Base-by-base conservation (phyloP, 441 rosid species). In the Croton laevigatus region DNA sequence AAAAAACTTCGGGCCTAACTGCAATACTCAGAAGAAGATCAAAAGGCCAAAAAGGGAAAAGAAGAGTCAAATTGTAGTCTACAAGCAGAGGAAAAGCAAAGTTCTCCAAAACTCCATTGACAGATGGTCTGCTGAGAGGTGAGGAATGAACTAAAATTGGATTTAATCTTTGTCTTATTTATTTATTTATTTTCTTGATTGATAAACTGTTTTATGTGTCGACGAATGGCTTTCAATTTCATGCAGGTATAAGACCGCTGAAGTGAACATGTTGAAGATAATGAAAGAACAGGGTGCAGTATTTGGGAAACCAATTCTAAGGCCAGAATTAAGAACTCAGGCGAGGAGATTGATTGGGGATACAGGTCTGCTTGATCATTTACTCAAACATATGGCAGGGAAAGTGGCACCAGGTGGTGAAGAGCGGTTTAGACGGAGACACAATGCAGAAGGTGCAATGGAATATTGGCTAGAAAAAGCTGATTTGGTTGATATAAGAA, bases 361-460 rank as follows among this genome's bases (percentile, higher is more conserved):
- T 74, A 96, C 99, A 0, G 99, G 99, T 71, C 80, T 96, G 20
- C 69, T 93, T 69, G 98, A 96, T 73, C 98, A 96, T 84, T 73
- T 96, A 82, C 83, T 93, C 74, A 96, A 96, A 82, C 97, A 96
- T 78, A 96, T 96, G 99, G 86, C 97, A 0, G 97, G 97, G 70
- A 91, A 90, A 77, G 89, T 89, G 70, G 97, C 97, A 4, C 97
- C 99, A 5, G 98, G 97, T 0, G 96, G 96, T 22, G 82, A 77
- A 76, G 91, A 87, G 20, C 84, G 99, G 85, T 96, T 96, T 74
- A 85, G 85, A 80, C 83, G 99, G 82, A 71, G 89, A 71, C 99
- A 96, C 77, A 96, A 93, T 70, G 88, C 97, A 8, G 93, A 93
- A 59, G 99, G 98, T 0, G 97, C 96, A 37, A 91, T 96, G 98